Conservation (phyloP, 2,329 filamentous ascomycete species). For the Pseudonectria foliicola region DNA sequence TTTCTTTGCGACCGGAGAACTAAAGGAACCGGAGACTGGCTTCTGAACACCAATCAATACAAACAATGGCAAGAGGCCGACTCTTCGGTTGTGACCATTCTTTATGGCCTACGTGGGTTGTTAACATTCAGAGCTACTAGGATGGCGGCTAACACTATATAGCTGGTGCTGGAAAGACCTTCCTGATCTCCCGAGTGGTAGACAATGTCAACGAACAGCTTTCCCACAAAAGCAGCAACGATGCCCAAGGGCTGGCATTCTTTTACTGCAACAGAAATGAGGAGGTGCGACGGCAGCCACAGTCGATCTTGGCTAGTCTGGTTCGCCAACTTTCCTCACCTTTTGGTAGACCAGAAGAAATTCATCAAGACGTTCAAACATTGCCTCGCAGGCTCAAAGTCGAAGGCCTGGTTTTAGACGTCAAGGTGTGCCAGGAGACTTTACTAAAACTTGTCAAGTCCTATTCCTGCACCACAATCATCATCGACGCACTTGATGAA, state of each 20-base stretch:
- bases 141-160: neutral
- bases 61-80: neutral
- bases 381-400: neutral
- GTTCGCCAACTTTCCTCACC: constrained; percentile 3
- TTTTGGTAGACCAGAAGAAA: neutral
- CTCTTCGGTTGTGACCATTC: neutral
- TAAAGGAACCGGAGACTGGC: constrained; percentile 3
- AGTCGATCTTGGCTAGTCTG: neutral
- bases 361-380: neutral
- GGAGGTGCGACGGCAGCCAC: neutral
- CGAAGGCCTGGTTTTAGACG: neutral
- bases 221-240: too few species aligned
- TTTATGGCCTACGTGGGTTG: constrained; percentile 5
- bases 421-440: neutral
- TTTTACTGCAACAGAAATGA: constrained; percentile 7
- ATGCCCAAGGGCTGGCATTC: constrained; percentile 2
- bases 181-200: constrained; percentile 3
- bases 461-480: constrained; percentile 2
- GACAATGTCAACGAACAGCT: constrained; percentile 1
- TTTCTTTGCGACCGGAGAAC: neutral
- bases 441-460: neutral
- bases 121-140: too few species aligned
- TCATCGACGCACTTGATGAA: constrained; percentile 7
- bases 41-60: constrained; percentile 1
- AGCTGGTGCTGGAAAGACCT: constrained; percentile 8